Percentiles rank a stretch among this genome's conserved stretches.
Conservation (phyloP, 2,329 filamentous ascomycete genomes). For the Cadophora malorum region DNA sequence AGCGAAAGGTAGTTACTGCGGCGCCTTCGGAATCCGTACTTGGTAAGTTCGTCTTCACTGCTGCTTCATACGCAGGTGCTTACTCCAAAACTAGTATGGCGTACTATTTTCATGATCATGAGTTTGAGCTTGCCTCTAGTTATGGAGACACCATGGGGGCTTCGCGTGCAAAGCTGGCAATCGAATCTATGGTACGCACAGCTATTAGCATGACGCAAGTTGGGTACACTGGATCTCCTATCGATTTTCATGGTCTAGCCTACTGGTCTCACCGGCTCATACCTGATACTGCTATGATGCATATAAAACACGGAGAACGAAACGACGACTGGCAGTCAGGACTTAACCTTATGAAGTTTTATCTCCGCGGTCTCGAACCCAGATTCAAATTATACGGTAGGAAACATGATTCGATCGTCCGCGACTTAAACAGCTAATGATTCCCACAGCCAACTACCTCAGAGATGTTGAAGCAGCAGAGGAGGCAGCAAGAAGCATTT, state of each 20-base stretch:
- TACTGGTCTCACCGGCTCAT: constrained; percentile 30
- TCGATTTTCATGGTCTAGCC: constrained; percentile 26
- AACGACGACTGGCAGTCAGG: constrained; percentile 25
- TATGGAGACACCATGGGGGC: not conserved
- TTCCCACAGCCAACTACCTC: constrained; percentile 14
- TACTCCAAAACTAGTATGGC: constrained; percentile 15
- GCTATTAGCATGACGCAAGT: constrained; percentile 19
- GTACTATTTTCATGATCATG: constrained; percentile 26
- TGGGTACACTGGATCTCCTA: constrained; percentile 19
- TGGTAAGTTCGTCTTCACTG: constrained; percentile 12
- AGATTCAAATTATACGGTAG: constrained; percentile 29
- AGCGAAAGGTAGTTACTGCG: constrained; percentile 28
- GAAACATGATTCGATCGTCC: not conserved
- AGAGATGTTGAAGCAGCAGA: constrained; percentile 22
- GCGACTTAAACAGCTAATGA: not conserved
- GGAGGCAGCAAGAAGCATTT: not conserved
- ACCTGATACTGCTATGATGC: constrained; percentile 20
- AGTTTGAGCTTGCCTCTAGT: constrained; percentile 15
- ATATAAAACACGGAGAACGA: constrained; percentile 29
- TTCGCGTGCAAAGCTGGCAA: constrained; percentile 18
- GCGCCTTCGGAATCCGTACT: constrained; percentile 25
- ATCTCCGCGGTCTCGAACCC: constrained; percentile 27
- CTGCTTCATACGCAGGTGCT: not conserved
- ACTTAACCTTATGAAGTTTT: constrained; percentile 27
- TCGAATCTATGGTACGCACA: constrained; percentile 25